These are phyloP conservation scores for Hymenoscyphus albidus DNA, from an alignment of 2,329 filamentous ascomycete species.

Conservation along the genomic window DNA sequence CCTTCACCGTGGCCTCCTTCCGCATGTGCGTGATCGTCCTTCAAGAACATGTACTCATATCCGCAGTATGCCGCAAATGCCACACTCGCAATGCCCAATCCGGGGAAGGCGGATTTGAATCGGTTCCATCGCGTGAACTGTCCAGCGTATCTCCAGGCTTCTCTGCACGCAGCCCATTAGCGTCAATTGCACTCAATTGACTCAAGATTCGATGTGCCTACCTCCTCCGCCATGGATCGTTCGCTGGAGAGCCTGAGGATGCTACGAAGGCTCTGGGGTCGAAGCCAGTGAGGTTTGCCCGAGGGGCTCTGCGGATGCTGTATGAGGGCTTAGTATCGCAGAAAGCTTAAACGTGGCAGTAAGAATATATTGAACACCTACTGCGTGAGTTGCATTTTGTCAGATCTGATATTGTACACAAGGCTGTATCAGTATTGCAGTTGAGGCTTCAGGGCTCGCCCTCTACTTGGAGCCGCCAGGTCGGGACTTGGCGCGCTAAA, in stretches of 20 bases:
- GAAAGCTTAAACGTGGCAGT: no score
- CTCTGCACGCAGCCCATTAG: slow-evolving; percentile 65
- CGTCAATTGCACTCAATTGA: not conserved
- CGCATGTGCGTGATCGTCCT: slow-evolving; percentile 59
- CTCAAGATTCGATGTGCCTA: slow-evolving; percentile 33
- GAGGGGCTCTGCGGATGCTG: slow-evolving; percentile 36
- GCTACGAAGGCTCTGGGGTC: slow-evolving; percentile 76
- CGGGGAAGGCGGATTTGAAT: slow-evolving; percentile 82
- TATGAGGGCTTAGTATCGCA: slow-evolving; percentile 12
- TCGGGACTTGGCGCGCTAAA: slow-evolving; percentile 16
- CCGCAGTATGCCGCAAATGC: slow-evolving; percentile 87
- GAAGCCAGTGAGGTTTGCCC: slow-evolving; percentile 86
- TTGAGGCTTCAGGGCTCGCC: slow-evolving; percentile 9
- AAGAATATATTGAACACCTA: slow-evolving; percentile 16
- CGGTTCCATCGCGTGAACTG: slow-evolving; percentile 85
- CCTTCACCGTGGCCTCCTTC: slow-evolving; percentile 48
- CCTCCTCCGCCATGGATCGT: slow-evolving; percentile 65
- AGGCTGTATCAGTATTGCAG: slow-evolving; percentile 18
- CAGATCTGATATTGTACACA: slow-evolving; percentile 13
- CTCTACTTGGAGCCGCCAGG: no score
- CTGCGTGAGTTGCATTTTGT: slow-evolving; percentile 35
- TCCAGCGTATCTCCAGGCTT: slow-evolving; percentile 91
- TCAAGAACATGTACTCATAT: slow-evolving; percentile 84
- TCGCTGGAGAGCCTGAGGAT: slow-evolving; percentile 57
- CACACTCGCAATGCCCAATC: slow-evolving; percentile 85